phyloP scores from a whole-genome alignment of 2,329 filamentous ascomycete genomes.

The Fusarium brachygibbosum region DNA sequence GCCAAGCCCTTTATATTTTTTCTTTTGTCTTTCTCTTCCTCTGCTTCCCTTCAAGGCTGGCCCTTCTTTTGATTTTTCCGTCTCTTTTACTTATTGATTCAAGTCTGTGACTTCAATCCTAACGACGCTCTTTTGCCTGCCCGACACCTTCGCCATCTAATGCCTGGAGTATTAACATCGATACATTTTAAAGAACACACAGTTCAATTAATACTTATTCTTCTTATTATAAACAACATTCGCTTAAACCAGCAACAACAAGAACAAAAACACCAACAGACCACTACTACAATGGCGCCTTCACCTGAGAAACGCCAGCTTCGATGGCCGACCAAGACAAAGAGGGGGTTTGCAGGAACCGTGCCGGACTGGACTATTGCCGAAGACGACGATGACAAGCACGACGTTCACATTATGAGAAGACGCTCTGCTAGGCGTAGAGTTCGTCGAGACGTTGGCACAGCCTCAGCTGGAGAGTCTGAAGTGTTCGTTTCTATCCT shows the following conservation, averaged over 20 bases:
- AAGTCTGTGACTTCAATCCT: constrained; percentile 45
- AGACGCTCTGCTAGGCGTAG: constrained; percentile 26
- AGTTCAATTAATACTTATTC: constrained; percentile 20
- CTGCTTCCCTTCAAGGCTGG: constrained; percentile 45
- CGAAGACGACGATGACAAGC: constrained; percentile 44
- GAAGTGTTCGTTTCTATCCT: constrained; percentile 19
- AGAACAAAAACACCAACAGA: constrained; percentile 5
- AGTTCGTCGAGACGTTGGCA: constrained; percentile 19
- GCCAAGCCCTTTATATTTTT: constrained; percentile 34
- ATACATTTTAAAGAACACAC: constrained; percentile 11
- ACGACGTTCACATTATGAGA: constrained; percentile 39
- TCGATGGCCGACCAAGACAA: constrained; percentile 41
- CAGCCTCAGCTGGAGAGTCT: constrained; percentile 15
- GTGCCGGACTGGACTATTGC: constrained; percentile 49
- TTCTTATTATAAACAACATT: constrained; percentile 5
- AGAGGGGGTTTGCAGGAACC: constrained; percentile 30
- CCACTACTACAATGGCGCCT: constrained; percentile 31
- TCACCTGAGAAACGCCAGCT: constrained; percentile 24
- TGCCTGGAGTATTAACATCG: constrained; percentile 21
- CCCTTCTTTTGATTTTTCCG: constrained; percentile 35
- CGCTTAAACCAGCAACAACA: constrained; percentile 3
- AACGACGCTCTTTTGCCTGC: constrained; percentile 30
- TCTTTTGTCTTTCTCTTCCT: constrained; percentile 34
- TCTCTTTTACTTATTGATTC: constrained; percentile 36
- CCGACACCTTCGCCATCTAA: constrained; percentile 15